Base-by-base conservation (phyloP, 1,284 basidiomycete genomes). In the Trametes hirsuta region DNA sequence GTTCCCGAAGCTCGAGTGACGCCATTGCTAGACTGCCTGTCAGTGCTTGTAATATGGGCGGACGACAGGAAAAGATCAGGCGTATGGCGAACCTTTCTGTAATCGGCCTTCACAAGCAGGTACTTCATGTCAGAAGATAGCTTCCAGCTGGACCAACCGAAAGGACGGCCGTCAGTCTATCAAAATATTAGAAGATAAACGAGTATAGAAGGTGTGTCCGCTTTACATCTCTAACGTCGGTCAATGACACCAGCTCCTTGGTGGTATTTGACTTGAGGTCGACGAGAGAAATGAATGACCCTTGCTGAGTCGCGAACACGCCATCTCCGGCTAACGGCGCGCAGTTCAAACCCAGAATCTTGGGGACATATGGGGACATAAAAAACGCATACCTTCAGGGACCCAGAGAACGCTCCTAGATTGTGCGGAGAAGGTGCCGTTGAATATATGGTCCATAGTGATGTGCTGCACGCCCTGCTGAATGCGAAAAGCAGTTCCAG, bases 61-160 rank as follows among this genome's bases (percentile, higher is more conserved):
- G 9, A 36, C 6, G n/a, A 18, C 12, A 30, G 36, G 4, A 25
- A 30, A 36, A 18, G n/a, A 25, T 8, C 1, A 8, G 25, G 53
- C 53, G 37, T 21, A 54, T 34, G 39, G 12, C 70, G 48, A 59
- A 90, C 92, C 81, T 96, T 95, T 57, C 76, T 73, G 65, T 84
- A 76, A 70, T 94, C 80, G 0, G 91, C 80, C 70, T 91, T 88
- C 59, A 97, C 77, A 30, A 97, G 83, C 59, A 97, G 82, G 73
- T 91, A 91, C 70, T 91, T 85, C 87, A 93, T 90, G 73, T 97
- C 94, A 3, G 92, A 83, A 2, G 94, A 96, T 12, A 96, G 81
- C 66, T 86, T 83, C 92, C 94, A 97, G 9, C 77, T 74, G 1
- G 76, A 68, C 77, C 84, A 89, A 21, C 47, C 22, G 40, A 97